Evolutionary conservation across 306 rosid genomes (phyloP), one percentile per base, ranked within the genome.

Genomic region (Casuarina equisetifolia): DNA sequence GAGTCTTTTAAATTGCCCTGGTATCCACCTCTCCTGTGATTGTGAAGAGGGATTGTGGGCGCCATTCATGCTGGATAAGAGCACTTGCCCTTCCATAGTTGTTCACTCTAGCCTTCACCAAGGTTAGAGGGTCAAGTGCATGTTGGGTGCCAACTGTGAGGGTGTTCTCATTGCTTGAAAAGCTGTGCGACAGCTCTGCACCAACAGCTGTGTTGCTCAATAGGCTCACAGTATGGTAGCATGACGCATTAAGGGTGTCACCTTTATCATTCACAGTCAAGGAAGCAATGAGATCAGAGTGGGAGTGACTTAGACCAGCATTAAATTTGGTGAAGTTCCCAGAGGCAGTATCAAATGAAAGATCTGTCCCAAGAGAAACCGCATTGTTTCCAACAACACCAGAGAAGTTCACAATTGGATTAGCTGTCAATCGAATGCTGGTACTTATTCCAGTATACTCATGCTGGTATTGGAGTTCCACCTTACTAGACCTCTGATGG

Each of bases 401-500:
- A 25, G 32, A 25, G 32, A 25, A 25, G 32, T 25, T 25, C 32
- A 25, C 32, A 0, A 25, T 0, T 25, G 32, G 32, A 25, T 25
- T 25, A 25, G 32, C 32, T 25, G 32, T 25, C 32, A 25, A 25
- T 25, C 32, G 32, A 86, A 92, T 82, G 83, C 97, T 85, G 5
- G 97, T 89, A 84, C 86, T 92, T 74, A 94, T 89, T 72, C 98
- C 98, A 67, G 93, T 97, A 85, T 90, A 88, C 78, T 94, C 97
- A 58, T 94, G 97, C 72, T 77, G 92, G 79, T 94, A 94, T 81
- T 90, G 97, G 44, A 94, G 97, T 38, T 94, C 97, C 59, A 94
- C 98, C 96, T 89, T 94, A 76, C 92, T 97, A 79, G 97, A 92
- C 81, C 87, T 92, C 86, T 94, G 97, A 71, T 94, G 94, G 38